phyloP scores from a whole-genome alignment of 2,329 filamentous ascomycete species.

The Ceratocystis smalleyi region DNA sequence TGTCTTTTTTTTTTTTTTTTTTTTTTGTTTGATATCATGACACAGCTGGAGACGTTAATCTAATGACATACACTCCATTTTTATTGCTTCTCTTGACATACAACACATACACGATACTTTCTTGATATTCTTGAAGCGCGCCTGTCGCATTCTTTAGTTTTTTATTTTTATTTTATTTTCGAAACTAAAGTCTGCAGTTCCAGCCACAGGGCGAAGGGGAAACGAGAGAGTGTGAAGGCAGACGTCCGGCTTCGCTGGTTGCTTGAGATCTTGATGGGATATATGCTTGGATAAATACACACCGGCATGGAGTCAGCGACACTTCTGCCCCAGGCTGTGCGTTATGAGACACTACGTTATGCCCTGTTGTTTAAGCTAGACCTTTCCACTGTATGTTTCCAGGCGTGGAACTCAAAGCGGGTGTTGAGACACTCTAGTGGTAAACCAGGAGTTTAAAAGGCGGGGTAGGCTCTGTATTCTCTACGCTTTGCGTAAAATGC shows the following conservation, averaged over 20 bases:
- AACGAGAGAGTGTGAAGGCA: neutral
- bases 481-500: neutral
- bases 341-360: neutral
- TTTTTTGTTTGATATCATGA: constrained; percentile 16
- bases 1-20: constrained; percentile 6
- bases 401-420: no score
- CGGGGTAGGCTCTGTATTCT: neutral
- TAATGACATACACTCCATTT: neutral
- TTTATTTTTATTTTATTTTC: no score
- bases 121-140: neutral
- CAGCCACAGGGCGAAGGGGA: neutral
- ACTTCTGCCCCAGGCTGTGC: neutral
- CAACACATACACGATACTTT: neutral
- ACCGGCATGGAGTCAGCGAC: neutral
- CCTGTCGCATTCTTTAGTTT: neutral
- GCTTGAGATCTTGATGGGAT: neutral
- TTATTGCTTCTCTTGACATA: neutral
- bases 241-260: neutral
- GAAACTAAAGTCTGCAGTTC: neutral
- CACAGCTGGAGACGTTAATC: constrained; percentile 6
- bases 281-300: neutral
- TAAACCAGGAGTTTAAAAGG: neutral
- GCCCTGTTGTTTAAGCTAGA: neutral
- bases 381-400: neutral
- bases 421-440: no score